Evolutionary conservation across 345 rosid genomes (phyloP).

Genomic region (Eucalyptus leucophloia): DNA sequence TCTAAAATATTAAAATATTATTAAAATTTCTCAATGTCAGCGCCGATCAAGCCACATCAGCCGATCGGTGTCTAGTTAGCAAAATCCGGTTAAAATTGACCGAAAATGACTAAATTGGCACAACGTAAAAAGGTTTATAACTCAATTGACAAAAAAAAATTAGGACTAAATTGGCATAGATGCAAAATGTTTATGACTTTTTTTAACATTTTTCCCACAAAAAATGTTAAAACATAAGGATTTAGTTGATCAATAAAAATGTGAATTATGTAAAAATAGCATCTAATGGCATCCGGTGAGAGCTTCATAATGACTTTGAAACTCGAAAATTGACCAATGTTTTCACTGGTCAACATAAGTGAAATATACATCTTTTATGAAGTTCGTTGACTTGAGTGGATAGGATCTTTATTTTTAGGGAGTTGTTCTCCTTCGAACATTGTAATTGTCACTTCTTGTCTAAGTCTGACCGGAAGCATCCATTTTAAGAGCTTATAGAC

Average conservation of each 20-base stretch:
- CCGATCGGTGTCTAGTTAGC: accelerated
- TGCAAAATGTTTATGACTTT: no score
- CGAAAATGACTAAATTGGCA: no score
- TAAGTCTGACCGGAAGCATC: not conserved
- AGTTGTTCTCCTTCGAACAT: not conserved
- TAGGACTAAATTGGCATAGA: accelerated
- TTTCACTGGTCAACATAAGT: not conserved
- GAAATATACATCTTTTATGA: not conserved
- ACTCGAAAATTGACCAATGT: not conserved
- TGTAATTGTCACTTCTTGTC: not conserved
- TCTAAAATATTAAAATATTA: no score
- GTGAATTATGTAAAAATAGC: not conserved
- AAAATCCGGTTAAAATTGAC: no score
- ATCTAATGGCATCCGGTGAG: not conserved
- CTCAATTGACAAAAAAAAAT: no score
- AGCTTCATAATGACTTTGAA: not conserved
- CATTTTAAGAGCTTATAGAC: not conserved
- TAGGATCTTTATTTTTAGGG: not conserved
- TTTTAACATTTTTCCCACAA: no score
- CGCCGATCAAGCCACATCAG: accelerated
- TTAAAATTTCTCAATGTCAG: accelerated
- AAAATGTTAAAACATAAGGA: not conserved
- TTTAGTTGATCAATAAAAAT: not conserved
- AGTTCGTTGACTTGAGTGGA: not conserved
- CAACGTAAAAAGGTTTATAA: accelerated